Percentiles rank a stretch among this genome's conserved stretches.
phyloP scores from a whole-genome alignment of 2,329 filamentous ascomycete species.

The Pseudocercospora cruenta region DNA sequence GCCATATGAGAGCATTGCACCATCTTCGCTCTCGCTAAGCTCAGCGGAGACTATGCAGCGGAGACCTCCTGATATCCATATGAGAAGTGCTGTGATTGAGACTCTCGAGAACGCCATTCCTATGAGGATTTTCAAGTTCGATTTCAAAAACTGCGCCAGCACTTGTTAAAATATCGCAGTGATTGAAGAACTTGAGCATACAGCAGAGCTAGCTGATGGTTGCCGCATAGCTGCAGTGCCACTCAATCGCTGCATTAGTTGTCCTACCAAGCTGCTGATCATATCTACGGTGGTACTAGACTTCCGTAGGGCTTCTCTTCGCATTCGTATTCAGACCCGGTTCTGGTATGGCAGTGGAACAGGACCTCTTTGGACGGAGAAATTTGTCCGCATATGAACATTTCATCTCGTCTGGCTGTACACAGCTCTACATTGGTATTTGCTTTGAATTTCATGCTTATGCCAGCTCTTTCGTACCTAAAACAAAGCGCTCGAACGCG shows the following conservation, averaged over 20 bases:
- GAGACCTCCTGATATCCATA: neutral
- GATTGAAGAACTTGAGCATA: neutral
- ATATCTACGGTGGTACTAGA: neutral
- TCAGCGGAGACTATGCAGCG: neutral
- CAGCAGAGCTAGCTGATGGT: neutral
- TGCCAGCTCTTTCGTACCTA: neutral
- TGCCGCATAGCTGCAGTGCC: neutral
- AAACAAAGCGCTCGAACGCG: constrained; percentile 9
- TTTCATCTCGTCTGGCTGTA: neutral
- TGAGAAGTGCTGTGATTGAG: neutral
- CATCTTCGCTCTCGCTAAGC: neutral
- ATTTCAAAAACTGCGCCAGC: neutral
- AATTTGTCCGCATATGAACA: neutral
- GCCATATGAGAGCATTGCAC: neutral
- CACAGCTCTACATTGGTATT: neutral
- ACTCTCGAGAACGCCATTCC: neutral
- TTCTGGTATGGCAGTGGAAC: neutral
- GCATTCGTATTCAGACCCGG: neutral
- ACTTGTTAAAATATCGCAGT: neutral
- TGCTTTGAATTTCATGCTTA: neutral
- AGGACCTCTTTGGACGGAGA: neutral
- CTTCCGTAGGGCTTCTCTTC: neutral
- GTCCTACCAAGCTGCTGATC: neutral
- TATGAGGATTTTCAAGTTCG: neutral
- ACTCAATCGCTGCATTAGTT: neutral